Evolutionary conservation across 2,329 filamentous ascomycete genomes (phyloP), one percentile per base, ranked within the genome.

Genomic region (Byssochlamys sp.): DNA sequence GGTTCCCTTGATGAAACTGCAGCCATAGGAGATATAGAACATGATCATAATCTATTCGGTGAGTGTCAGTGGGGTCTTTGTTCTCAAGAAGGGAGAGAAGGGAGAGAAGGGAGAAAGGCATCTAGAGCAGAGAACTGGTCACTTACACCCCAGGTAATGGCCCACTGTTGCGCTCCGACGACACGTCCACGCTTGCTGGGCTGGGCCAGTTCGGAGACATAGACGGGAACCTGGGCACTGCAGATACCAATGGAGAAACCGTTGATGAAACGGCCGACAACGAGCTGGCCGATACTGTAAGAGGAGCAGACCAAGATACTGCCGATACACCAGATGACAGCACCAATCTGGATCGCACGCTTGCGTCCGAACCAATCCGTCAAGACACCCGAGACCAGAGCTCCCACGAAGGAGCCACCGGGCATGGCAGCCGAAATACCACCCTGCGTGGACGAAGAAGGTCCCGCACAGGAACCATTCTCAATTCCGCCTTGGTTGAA

Each of bases 381-480:
- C 29, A 86, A 67, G 63, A 78, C 81, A 49, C 73, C 73, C 26
- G 82, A 84, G 53, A 73, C 58, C 49, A 86, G 71, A 58, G 83
- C 81, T 55, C 82, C 87, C 9, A 86, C 70, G 60, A 88, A 84
- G 3, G 86, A 89, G 14, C 88, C 87, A 53, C 83, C 86, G 14
- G 87, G 84, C 87, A 90, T 90, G 1, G 86, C 77, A 25, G 86
- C 86, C 2, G 86, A 88, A 69, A 90, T 89, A 52, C 81, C 86
- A 51, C 86, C 87, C 71, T 90, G 86, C 0, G 80, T 76, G 62
- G 81, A 64, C 4, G 78, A 66, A 4, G 60, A 72, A 5, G 81
- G 80, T 33, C 82, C 82, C 60, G 66, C 68, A 67, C 80, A 82
- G 10, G 66, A 48, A 12, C 59, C 61, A 12, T 60, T 48, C 9